Evolutionary conservation across 345 rosid species (phyloP).

Genomic region (Aethionema arabicum): DNA sequence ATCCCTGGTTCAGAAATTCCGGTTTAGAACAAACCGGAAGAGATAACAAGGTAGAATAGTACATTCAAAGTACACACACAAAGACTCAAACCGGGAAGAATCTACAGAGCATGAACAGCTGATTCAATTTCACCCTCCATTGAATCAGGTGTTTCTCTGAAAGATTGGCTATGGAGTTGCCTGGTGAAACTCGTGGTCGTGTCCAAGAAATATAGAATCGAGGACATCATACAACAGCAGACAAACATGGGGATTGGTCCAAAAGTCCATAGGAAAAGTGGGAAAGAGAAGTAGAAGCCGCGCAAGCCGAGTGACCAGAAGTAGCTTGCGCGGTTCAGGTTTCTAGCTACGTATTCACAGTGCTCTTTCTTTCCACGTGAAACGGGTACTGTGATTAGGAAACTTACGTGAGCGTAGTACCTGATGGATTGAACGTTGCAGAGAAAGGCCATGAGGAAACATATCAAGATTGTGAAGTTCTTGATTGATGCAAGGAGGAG

Average conservation of each 20-base stretch:
- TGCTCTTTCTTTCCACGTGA: slow-evolving; percentile 49
- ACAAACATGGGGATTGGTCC: slow-evolving; percentile 91
- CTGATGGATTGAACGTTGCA: slow-evolving; percentile 90
- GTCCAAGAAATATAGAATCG: slow-evolving; percentile 76
- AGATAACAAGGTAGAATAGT: background rate
- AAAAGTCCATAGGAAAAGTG: slow-evolving; percentile 85
- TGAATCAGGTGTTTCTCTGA: slow-evolving; percentile 35
- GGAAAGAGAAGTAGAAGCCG: slow-evolving; percentile 83
- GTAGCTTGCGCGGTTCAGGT: slow-evolving; percentile 84
- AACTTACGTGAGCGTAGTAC: slow-evolving; percentile 87
- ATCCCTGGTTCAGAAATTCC: slow-evolving; percentile 1
- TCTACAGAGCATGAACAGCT: slow-evolving; percentile 31
- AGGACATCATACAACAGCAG: slow-evolving; percentile 63
- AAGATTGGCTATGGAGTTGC: slow-evolving; percentile 57
- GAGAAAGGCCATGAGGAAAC: slow-evolving; percentile 89
- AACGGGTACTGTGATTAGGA: slow-evolving; percentile 70
- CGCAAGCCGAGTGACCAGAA: slow-evolving; percentile 94
- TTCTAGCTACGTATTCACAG: slow-evolving; percentile 68
- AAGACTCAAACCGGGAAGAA: slow-evolving; percentile 4
- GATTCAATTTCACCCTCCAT: slow-evolving; percentile 44
- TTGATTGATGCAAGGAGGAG: slow-evolving; percentile 61
- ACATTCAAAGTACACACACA: background rate
- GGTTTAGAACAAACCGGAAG: background rate
- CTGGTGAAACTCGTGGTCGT: slow-evolving; percentile 67
- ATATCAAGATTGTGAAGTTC: slow-evolving; percentile 75